Evolutionary conservation across 345 rosid genomes (phyloP), one percentile per base, ranked within the genome.

Genomic region (Eucalyptus curtisii): DNA sequence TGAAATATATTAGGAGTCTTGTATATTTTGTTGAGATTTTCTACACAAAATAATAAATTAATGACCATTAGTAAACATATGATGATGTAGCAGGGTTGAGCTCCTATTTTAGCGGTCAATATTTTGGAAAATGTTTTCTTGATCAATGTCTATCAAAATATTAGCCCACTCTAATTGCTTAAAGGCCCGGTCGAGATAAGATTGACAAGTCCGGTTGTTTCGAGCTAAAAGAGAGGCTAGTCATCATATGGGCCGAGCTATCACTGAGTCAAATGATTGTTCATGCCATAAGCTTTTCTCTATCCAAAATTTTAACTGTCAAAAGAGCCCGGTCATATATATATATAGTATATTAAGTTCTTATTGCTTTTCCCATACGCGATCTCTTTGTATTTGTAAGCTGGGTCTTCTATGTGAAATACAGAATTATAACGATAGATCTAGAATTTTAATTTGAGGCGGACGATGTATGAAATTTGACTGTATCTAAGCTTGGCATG

Each of bases 351-450:
- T 27, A n/a, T 66, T n/a, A 66, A n/a, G 10, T 66, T 66, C 10
- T 66, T 66, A n/a, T 15, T 66, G 15, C 76, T 66, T 66, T 66
- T 66, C 3, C 17, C 76, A n/a, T n/a, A 14, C n/a, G 40, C 20
- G 8, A n/a, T 64, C 76, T 2, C 76, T 64, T 64, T 7, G 17
- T 61, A 61, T 61, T 3, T 30, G 31, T 13, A 30, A 61, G 71
- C 9, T n/a, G 33, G 10, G 37, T 61, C 17, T 27, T 30, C 0
- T 14, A 30, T 30, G 71, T 6, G 71, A 61, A 61, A 2, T 13
- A 30, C 71, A 11, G 2, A 27, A 59, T 52, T 52, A 19, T 52
- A 52, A 3, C 10, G 8, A 49, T 1, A 49, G 52, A 30, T 61
- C 3, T 61, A 61, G 37, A 61, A 61, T 30, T 61, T 30, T 13